These are phyloP conservation scores for Oidiodendron maius DNA, from an alignment of 495 filamentous ascomycete genomes.

Conservation along the genomic window DNA sequence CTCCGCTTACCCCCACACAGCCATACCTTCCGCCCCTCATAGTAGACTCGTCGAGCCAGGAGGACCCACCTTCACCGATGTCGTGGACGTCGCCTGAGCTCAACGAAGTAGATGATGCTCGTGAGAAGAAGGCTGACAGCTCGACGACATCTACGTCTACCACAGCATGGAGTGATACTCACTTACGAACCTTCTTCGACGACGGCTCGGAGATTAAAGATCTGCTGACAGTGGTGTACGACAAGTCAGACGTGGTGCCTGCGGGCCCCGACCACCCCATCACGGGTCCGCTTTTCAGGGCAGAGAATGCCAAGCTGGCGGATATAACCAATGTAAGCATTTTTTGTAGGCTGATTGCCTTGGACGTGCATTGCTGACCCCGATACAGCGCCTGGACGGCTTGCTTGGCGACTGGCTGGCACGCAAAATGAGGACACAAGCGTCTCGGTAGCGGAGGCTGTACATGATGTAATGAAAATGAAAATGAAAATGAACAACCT, in stretches of 20 bases:
- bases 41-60: conserved; percentile 61
- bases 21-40: conserved; percentile 41
- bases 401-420: conserved; percentile 80
- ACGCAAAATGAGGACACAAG: conserved; percentile 50
- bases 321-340: conserved; percentile 69
- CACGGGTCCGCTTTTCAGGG: conserved; percentile 71
- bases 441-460: conserved; percentile 15
- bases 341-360: neutral
- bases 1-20: conserved; percentile 44
- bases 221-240: conserved; percentile 83
- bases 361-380: conserved; percentile 8
- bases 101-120: conserved; percentile 41
- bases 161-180: conserved; percentile 76
- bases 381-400: conserved; percentile 63
- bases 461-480: conserved; percentile 22
- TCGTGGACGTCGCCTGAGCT: conserved; percentile 67
- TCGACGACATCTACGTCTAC: conserved; percentile 39
- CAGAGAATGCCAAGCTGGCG: conserved; percentile 72
- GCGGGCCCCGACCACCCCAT: conserved; percentile 78
- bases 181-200: conserved; percentile 82
- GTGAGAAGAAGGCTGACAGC: conserved; percentile 31
- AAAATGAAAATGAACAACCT: conserved; percentile 7
- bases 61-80: conserved; percentile 52
- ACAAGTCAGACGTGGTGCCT: conserved; percentile 74
- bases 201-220: conserved; percentile 89